These are phyloP conservation scores for Monosporozyma siamensis DNA, from an alignment of 805 yeast genomes.

Conservation along the genomic window DNA sequence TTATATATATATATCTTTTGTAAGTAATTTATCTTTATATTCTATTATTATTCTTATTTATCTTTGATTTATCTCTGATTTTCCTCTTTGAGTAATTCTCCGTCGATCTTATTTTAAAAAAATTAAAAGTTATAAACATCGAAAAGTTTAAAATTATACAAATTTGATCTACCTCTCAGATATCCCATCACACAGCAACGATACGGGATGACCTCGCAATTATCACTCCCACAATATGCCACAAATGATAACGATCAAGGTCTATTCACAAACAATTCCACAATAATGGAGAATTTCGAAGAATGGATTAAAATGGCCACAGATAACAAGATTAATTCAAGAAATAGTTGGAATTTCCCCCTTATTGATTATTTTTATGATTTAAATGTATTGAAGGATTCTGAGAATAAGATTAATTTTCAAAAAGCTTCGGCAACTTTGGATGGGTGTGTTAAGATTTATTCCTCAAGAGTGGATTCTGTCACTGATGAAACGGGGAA, in stretches of 20 bases:
- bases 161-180: neutral
- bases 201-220: neutral
- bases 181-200: neutral
- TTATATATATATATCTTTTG: neutral
- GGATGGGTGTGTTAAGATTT: constrained; percentile 91
- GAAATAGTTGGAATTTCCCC: constrained; percentile 86
- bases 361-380: constrained; percentile 88
- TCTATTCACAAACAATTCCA: constrained; percentile 31
- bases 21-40: neutral
- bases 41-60: neutral
- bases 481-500: constrained; percentile 87
- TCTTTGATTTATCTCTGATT: no score
- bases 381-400: constrained; percentile 61
- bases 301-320: constrained; percentile 78
- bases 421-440: constrained; percentile 85
- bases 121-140: no score
- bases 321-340: constrained; percentile 72
- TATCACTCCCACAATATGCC: constrained; percentile 5
- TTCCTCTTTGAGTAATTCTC: no score
- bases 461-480: constrained; percentile 83
- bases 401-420: constrained; percentile 71
- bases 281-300: constrained; percentile 51
- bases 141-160: no score
- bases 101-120: no score
- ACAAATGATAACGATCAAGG: constrained; percentile 17